Evolutionary conservation across 257 asterid species (phyloP).

Genomic region (Apocynum venetum): DNA sequence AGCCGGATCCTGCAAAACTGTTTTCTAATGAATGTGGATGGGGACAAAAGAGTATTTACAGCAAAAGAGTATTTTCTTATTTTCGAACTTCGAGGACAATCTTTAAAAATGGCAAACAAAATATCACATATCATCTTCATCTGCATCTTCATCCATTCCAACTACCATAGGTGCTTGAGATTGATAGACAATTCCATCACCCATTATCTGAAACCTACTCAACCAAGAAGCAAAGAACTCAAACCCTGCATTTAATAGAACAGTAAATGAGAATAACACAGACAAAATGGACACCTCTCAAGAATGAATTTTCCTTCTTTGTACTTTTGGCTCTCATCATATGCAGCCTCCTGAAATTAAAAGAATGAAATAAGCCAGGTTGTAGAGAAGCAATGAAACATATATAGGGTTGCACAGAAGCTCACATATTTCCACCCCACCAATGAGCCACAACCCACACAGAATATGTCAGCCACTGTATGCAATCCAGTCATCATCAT

Average conservation of each 20-base stretch:
- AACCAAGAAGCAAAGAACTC: constrained; percentile 3
- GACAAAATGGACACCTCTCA: constrained; percentile 52
- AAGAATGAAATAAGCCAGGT: neutral
- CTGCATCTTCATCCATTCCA: constrained; percentile 51
- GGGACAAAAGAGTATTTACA: constrained; percentile 13
- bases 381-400: neutral
- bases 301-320: constrained; percentile 79
- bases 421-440: constrained; percentile 94
- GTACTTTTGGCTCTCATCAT: constrained; percentile 55
- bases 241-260: neutral
- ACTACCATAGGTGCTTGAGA: constrained; percentile 31
- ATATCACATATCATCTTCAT: constrained; percentile 27
- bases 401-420: neutral
- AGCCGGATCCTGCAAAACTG: constrained; percentile 18
- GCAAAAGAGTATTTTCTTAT: constrained; percentile 10
- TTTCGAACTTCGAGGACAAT: constrained; percentile 9
- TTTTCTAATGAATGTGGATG: neutral
- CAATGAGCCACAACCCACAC: constrained; percentile 77
- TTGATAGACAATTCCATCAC: constrained; percentile 60
- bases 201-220: constrained; percentile 62
- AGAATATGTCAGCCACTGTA: constrained; percentile 75
- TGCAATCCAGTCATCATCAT: constrained; percentile 82
- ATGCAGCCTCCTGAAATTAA: constrained; percentile 53
- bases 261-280: neutral
- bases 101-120: neutral